A percentile compares a stretch with the other conserved stretches of the same genome.
Evolutionary conservation across 2,329 filamentous ascomycete species (phyloP).

Genomic region (Curvularia verruculosa): DNA sequence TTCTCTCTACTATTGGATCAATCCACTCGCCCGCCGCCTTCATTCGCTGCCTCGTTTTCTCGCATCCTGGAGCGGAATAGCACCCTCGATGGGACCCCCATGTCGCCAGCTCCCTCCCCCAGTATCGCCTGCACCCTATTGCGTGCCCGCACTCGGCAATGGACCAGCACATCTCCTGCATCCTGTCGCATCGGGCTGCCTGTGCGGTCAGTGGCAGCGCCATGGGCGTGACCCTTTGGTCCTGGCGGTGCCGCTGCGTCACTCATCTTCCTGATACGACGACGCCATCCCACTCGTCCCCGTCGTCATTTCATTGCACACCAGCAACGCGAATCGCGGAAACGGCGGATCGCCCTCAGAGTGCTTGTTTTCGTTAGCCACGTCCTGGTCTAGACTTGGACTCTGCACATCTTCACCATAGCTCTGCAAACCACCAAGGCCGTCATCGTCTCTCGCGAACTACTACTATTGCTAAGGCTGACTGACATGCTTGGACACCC

Average conservation of each 20-base stretch:
- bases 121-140: constrained; percentile 27
- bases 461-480: constrained; percentile 13
- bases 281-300: constrained; percentile 14
- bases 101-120: not conserved
- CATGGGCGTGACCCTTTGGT: constrained; percentile 23
- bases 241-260: constrained; percentile 23
- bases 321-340: constrained; percentile 14
- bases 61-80: not conserved
- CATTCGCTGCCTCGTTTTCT: constrained; percentile 43
- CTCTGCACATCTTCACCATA: constrained; percentile 11
- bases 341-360: constrained; percentile 16
- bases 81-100: not conserved
- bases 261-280: constrained; percentile 22
- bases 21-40: not conserved
- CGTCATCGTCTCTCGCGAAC: constrained; percentile 10
- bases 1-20: constrained; percentile 26
- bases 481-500: not conserved
- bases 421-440: constrained; percentile 10
- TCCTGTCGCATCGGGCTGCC: constrained; percentile 24
- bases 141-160: constrained; percentile 19
- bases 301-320: constrained; percentile 23
- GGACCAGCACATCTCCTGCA: constrained; percentile 30
- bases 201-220: constrained; percentile 32
- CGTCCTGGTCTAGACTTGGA: constrained; percentile 16
- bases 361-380: constrained; percentile 16